phyloP scores from a whole-genome alignment of 1,284 basidiomycete species.

The Pseudozyma sp. region DNA sequence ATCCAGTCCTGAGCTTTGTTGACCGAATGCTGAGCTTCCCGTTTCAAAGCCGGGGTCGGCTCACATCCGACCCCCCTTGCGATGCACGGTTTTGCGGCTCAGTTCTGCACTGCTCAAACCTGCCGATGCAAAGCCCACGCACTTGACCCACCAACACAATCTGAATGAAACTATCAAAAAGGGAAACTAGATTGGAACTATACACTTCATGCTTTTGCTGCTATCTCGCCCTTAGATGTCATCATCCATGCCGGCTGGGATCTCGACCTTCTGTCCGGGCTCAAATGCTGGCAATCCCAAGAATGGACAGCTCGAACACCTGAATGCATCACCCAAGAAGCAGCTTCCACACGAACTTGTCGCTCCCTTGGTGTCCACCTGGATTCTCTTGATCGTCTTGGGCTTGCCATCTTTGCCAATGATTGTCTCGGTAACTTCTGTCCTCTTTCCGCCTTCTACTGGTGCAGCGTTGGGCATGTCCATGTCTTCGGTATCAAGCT shows the following conservation, averaged over 20 bases:
- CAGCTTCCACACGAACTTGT: slow-evolving; percentile 98
- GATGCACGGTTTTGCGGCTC: too few species aligned
- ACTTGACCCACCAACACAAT: neutral
- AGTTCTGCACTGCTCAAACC: too few species aligned
- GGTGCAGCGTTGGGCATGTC: slow-evolving; percentile 52
- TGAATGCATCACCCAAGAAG: slow-evolving; percentile 96
- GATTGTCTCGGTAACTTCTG: slow-evolving; percentile 61
- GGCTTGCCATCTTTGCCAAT: slow-evolving; percentile 63
- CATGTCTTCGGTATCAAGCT: slow-evolving; percentile 61
- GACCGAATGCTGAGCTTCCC: too few species aligned
- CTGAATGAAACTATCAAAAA: neutral
- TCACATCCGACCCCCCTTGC: too few species aligned
- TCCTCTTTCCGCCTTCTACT: slow-evolving; percentile 31
- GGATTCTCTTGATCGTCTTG: slow-evolving; percentile 65
- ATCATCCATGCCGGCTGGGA: slow-evolving; percentile 68
- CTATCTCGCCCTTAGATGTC: slow-evolving; percentile 40
- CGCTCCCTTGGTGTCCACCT: slow-evolving; percentile 67
- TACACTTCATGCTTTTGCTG: neutral
- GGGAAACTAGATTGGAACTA: neutral
- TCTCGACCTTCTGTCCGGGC: slow-evolving; percentile 94
- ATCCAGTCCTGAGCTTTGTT: neutral
- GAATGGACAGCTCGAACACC: slow-evolving; percentile 95
- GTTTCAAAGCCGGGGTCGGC: too few species aligned
- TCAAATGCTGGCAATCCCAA: slow-evolving; percentile 96
- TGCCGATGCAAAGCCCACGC: too few species aligned